Evolutionary conservation across 2,329 filamentous ascomycete species (phyloP), one percentile per base, ranked within the genome.

Genomic region (Sarocladium kiliense): DNA sequence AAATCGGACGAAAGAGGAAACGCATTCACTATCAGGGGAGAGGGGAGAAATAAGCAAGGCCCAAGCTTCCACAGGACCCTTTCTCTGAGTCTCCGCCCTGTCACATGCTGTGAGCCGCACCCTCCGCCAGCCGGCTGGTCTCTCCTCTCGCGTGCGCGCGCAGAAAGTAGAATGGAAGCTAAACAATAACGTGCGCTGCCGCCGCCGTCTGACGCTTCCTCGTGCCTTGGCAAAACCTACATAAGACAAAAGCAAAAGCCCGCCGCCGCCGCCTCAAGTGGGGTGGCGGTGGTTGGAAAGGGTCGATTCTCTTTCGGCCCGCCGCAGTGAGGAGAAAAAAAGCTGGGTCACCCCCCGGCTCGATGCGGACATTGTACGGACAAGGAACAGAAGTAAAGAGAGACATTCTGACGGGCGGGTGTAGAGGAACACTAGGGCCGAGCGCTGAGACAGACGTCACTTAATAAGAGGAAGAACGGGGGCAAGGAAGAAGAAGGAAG

Each of bases 401-500:
- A 49, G 44, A 49, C 14, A 41, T 16, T 16, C 7, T 6, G 44
- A 32, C 3, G 47, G 11, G 27, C 14, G 27, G 27, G 21, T 21
- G 27, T 11, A 12, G 47, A 51, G n/a, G 47, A 36, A 51, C 27
- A 19, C 16, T 12, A 36, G 44, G 44, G 23, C 32, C 47, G 26
- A 36, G 47, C 47, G 10, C 47, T 51, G 47, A 51, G 47, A 51
- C 47, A 51, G 27, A 36, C 18, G 30, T 3, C 44, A 26, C 44
- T 47, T 47, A 23, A 44, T 16, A 5, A 44, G 18, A 44, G 44
- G 16, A 47, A 18, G 10, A 47, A 47, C 3, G 25, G 25, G 25
- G 11, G 25, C 7, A 27, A 10, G 19, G 21, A 16, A 23, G 25
- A 14, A 23, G 9, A 14, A 23, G n/a, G 39, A 14, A 18, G 19